Evolutionary conservation across 208 protist genomes (phyloP), one percentile per base, ranked within the genome.

Genomic region (Herpetomonas samuelpessoai): DNA sequence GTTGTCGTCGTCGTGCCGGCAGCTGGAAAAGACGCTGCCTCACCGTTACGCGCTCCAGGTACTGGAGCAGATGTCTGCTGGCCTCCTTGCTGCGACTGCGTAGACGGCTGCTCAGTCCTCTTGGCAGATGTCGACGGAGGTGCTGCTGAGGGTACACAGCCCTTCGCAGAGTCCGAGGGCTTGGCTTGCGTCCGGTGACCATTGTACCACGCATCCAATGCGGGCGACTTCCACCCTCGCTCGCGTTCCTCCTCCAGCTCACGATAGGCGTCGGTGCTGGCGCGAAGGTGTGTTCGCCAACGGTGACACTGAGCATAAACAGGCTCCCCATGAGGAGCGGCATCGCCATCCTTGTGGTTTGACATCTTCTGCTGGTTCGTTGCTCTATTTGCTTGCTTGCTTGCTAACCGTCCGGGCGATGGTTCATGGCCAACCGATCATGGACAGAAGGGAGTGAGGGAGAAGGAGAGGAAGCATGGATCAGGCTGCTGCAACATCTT

Each of bases 141-240:
- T 12, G 31, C 10, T 9, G 16, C 9, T 4, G 22, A 16, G 9
- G 24, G 10, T 7, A 14, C 18, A 28, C 9, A 50, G 2, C 39
- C 31, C 58, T 62, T 59, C 38, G 4, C 21, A 19, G 26, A 10
- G n/a, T 21, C 16, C 26, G 35, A 28, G 31, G 62, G 18, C 30
- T 28, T 29, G 28, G 52, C 39, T n/a, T 67, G 3, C 30, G 56
- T 2, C 64, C 65, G 30, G 6, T 63, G 81, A 22, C 61, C 31
- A 16, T 59, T 38, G 46, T 92, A 92, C 86, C 86, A 92, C 54
- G 35, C 51, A 62, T 88, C 82, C 24, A 92, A 68, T 16, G 81
- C 81, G 19, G 63, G 22, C 0, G 73, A 84, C 21, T 63, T 45
- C 83, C 86, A 92, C 30, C 86, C 86, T 10, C 53, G 41, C 51